Evolutionary conservation across 2,329 filamentous ascomycete genomes (phyloP), one percentile per base, ranked within the genome.

Genomic region (Ceratocystis papillata): DNA sequence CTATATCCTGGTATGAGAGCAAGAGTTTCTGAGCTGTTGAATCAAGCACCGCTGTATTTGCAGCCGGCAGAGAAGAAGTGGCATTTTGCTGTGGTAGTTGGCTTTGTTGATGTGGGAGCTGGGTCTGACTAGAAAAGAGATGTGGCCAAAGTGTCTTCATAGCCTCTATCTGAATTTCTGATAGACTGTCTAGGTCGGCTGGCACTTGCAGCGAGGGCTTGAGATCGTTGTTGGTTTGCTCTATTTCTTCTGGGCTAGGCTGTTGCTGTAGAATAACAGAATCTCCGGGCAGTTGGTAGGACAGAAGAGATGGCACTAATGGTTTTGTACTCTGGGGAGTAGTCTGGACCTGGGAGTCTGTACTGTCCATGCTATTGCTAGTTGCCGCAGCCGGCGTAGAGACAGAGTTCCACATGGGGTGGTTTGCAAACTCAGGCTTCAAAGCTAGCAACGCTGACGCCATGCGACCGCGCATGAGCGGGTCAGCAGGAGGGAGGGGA

Each of bases 371-470:
- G 4, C 25, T n/a, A 12, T 5, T 30, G 28, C 25, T 25, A 30
- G 50, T n/a, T 30, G 25, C 15, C 53, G 15, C 2, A 1, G 61
- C 22, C 33, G 44, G 25, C n/a, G 41, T 53, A 28, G 41, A 30
- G 22, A 20, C 41, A 1, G 63, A 44, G 28, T 17, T 65, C 63
- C 63, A 65, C 50, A 65, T 59, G 17, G 63, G 63, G 28, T 65
- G 63, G 25, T 45, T 65, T 25, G 63, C 53, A n/a, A 65, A 12
- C 20, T 60, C 63, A 10, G 63, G 63, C 33, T 65, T 65, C 33
- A 60, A 30, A 20, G 63, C 63, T 10, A 65, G 53, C 55, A 65
- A 20, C 15, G 63, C 53, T 2, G 63, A 33, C 4, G 63, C 48
- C 63, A 65, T 65, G 55, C 63, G 63, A 17, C 48, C 48, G 4